Evolutionary conservation across 495 filamentous ascomycete species (phyloP).

Genomic region (Letharia columbiana): DNA sequence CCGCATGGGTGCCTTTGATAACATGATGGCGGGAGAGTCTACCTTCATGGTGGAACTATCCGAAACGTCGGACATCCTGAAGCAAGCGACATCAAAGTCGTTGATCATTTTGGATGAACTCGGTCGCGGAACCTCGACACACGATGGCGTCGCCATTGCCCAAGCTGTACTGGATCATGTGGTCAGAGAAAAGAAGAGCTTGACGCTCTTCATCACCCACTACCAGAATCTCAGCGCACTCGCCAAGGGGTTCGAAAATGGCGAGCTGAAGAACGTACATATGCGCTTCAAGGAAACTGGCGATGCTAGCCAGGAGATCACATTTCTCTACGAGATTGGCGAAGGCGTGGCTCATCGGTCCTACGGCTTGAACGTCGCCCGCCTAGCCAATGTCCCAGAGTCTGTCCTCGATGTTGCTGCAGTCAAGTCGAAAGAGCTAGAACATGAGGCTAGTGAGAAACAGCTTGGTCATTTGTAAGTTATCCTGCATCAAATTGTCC

Average conservation of each 20-base stretch:
- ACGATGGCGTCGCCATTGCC: conserved; percentile 94
- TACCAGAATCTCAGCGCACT: conserved; percentile 78
- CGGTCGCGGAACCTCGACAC: conserved; percentile 83
- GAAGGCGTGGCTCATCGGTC: conserved; percentile 87
- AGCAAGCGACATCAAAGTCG: conserved; percentile 69
- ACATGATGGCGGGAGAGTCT: conserved; percentile 87
- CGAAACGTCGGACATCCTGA: conserved; percentile 85
- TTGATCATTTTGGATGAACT: conserved; percentile 94
- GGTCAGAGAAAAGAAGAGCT: conserved; percentile 59
- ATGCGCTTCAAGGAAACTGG: conserved; percentile 66
- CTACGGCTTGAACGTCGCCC: conserved; percentile 89
- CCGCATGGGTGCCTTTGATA: conserved; percentile 94
- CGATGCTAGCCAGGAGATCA: conserved; percentile 47
- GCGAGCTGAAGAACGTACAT: conserved; percentile 65
- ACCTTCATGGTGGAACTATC: conserved; percentile 98
- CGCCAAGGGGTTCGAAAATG: conserved; percentile 52
- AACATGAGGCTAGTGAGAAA: conserved; percentile 58
- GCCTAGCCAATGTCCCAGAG: conserved; percentile 72
- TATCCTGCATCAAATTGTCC: not conserved
- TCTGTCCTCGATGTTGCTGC: conserved; percentile 68
- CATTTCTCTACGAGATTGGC: conserved; percentile 73
- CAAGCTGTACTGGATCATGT: conserved; percentile 82
- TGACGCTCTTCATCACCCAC: conserved; percentile 94
- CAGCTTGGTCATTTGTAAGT: conserved; percentile 36
- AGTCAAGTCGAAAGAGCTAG: conserved; percentile 69